Evolutionary conservation across 768 basidiomycete genomes (phyloP).

Genomic region (Dendrothele bispora): DNA sequence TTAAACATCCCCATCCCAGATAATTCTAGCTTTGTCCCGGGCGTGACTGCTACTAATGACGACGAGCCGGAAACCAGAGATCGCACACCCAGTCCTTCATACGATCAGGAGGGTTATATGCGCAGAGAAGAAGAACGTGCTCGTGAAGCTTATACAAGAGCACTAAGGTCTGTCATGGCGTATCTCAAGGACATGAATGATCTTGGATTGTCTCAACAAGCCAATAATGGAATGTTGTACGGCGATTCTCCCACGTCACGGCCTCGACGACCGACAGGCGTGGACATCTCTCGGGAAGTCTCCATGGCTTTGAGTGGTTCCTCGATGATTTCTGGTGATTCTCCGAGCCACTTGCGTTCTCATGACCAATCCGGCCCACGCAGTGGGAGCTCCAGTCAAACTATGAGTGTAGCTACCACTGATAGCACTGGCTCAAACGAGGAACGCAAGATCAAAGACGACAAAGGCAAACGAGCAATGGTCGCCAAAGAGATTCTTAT

Average conservation of each 20-base stretch:
- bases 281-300: slow-evolving; percentile 54
- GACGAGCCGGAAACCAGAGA: slow-evolving; percentile 29
- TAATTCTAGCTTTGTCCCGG: slow-evolving; percentile 58
- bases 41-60: slow-evolving; percentile 41
- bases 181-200: slow-evolving; percentile 97
- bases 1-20: slow-evolving; percentile 65
- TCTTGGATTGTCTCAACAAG: slow-evolving; percentile 72
- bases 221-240: slow-evolving; percentile 54
- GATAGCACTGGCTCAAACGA: slow-evolving; percentile 74
- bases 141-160: slow-evolving; percentile 72
- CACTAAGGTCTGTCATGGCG: slow-evolving; percentile 90
- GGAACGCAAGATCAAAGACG: slow-evolving; percentile 90
- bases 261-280: slow-evolving; percentile 66
- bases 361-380: slow-evolving; percentile 65
- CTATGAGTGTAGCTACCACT: slow-evolving; percentile 72
- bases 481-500: slow-evolving; percentile 89
- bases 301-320: slow-evolving; percentile 53
- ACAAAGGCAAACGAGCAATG: slow-evolving; percentile 79
- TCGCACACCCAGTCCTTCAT: slow-evolving; percentile 44
- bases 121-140: slow-evolving; percentile 72
- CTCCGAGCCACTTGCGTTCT: slow-evolving; percentile 59
- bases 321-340: slow-evolving; percentile 39
- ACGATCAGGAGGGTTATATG: slow-evolving; percentile 48
- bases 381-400: slow-evolving; percentile 60
- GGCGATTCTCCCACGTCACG: slow-evolving; percentile 46